Conservation (phyloP, 192 early-diverging fungal species). For the Gaertneriomyces semiglobifer region DNA sequence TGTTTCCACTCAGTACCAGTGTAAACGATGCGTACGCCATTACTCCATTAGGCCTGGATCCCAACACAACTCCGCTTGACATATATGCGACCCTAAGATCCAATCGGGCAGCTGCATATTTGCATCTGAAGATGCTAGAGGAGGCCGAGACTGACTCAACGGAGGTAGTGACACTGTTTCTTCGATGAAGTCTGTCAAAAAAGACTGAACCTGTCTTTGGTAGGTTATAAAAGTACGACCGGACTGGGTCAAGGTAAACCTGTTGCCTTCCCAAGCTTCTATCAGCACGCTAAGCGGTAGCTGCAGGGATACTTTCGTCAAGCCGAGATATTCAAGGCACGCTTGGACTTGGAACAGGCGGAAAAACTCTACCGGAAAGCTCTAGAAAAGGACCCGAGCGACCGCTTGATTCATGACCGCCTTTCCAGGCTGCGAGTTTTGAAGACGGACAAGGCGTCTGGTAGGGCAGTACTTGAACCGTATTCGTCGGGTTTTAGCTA, state of each 20-base stretch:
- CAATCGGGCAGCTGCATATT: conserved; percentile 66
- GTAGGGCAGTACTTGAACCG: neutral
- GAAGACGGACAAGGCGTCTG: conserved; percentile 6
- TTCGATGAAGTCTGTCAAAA: conserved; percentile 39
- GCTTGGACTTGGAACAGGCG: conserved; percentile 21
- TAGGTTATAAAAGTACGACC: conserved; percentile 21
- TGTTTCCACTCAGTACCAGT: conserved; percentile 39
- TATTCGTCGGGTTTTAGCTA: neutral
- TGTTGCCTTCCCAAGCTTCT: neutral
- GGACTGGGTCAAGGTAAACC: conserved; percentile 40
- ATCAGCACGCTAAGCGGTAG: neutral
- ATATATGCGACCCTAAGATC: conserved; percentile 69
- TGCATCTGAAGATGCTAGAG: conserved; percentile 58
- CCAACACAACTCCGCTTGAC: neutral
- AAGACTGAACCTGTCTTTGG: conserved; percentile 42
- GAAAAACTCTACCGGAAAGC: conserved; percentile 35
- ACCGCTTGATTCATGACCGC: conserved; percentile 9
- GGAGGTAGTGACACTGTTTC: conserved; percentile 46
- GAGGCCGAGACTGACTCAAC: conserved; percentile 69
- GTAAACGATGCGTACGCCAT: neutral
- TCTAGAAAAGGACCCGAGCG: neutral
- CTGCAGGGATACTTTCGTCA: conserved; percentile 36
- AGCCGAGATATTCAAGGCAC: conserved; percentile 34
- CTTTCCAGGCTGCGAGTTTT: conserved; percentile 1
- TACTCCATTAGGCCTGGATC: neutral